These are phyloP conservation scores for Petrea volubilis DNA, from an alignment of 257 asterid species.

Conservation along the genomic window DNA sequence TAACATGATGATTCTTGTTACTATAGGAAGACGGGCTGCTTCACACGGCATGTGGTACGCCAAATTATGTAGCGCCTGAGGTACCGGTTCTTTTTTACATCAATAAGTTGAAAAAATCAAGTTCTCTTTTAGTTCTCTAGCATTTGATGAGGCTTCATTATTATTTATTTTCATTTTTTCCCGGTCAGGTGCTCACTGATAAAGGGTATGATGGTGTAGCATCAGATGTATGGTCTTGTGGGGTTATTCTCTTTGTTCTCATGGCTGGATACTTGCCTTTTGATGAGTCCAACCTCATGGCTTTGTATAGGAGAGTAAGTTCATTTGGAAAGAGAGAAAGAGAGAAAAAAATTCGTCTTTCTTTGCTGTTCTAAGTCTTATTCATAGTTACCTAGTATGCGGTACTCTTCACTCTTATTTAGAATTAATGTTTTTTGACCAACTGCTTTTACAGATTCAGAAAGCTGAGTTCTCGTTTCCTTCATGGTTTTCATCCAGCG, in stretches of 20 bases:
- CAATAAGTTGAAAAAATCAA: slow-evolving; percentile 8
- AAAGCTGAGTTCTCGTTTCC: slow-evolving; percentile 65
- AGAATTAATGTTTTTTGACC: slow-evolving; percentile 19
- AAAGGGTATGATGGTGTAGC: slow-evolving; percentile 79
- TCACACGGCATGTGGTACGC: slow-evolving; percentile 87
- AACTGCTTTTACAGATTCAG: slow-evolving; percentile 47
- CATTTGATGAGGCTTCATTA: slow-evolving; percentile 24
- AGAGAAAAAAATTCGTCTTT: slow-evolving; percentile 6
- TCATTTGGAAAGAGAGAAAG: too few species aligned
- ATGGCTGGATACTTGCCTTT: slow-evolving; percentile 82
- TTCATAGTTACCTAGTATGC: too few species aligned
- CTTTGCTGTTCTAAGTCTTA: slow-evolving; percentile 12
- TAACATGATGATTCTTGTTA: background rate
- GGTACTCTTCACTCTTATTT: too few species aligned
- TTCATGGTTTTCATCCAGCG: slow-evolving; percentile 68
- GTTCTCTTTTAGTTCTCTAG: slow-evolving; percentile 17
- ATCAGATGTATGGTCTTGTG: slow-evolving; percentile 88
- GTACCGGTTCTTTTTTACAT: slow-evolving; percentile 37
- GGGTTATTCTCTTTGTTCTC: slow-evolving; percentile 79
- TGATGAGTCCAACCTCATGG: slow-evolving; percentile 59
- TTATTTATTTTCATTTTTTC: too few species aligned
- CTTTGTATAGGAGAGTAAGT: slow-evolving; percentile 63
- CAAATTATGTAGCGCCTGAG: slow-evolving; percentile 90
- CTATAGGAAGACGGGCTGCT: slow-evolving; percentile 72
- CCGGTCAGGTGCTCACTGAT: slow-evolving; percentile 58